Conservation (phyloP, 1,139 yeast genomes). For the Martiniozyma asiatica region DNA sequence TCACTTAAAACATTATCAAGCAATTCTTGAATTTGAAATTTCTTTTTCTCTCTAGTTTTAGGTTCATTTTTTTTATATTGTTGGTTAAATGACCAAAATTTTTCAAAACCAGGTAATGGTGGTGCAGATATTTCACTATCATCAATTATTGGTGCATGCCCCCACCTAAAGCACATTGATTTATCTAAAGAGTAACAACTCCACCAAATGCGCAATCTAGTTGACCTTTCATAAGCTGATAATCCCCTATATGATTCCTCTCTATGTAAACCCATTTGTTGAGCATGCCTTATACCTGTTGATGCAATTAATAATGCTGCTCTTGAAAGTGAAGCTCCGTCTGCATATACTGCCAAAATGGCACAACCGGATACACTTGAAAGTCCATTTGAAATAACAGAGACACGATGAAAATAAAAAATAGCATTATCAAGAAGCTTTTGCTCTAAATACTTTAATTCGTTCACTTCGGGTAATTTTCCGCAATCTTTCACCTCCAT, state of each 20-base stretch:
- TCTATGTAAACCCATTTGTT: slow-evolving; percentile 56
- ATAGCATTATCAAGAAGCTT: slow-evolving; percentile 25
- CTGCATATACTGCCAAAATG: slow-evolving; percentile 33
- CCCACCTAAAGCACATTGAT: slow-evolving; percentile 41
- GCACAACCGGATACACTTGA: slow-evolving; percentile 38
- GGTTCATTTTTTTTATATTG: neutral
- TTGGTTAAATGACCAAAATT: slow-evolving; percentile 14
- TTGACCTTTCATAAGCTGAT: slow-evolving; percentile 27
- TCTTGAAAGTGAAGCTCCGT: slow-evolving; percentile 31
- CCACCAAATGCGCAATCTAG: slow-evolving; percentile 42
- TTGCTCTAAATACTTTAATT: slow-evolving; percentile 10
- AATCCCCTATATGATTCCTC: slow-evolving; percentile 34
- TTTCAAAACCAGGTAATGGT: slow-evolving; percentile 14
- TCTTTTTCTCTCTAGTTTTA: slow-evolving; percentile 3
- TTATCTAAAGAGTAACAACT: slow-evolving; percentile 41
- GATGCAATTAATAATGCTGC: slow-evolving; percentile 34
- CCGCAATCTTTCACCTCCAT: neutral
- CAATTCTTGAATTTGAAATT: slow-evolving; percentile 7
- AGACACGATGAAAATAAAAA: slow-evolving; percentile 35
- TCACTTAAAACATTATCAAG: slow-evolving; percentile 3
- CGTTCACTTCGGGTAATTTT: slow-evolving; percentile 4
- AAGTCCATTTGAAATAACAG: slow-evolving; percentile 39
- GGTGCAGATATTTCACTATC: slow-evolving; percentile 35
- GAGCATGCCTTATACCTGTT: slow-evolving; percentile 47
- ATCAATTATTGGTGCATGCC: slow-evolving; percentile 48